A percentile compares a stretch with the other conserved stretches of the same genome.
These are phyloP conservation scores for Raphanus raphanistrum DNA, from an alignment of 345 rosid genomes.

Conservation along the genomic window DNA sequence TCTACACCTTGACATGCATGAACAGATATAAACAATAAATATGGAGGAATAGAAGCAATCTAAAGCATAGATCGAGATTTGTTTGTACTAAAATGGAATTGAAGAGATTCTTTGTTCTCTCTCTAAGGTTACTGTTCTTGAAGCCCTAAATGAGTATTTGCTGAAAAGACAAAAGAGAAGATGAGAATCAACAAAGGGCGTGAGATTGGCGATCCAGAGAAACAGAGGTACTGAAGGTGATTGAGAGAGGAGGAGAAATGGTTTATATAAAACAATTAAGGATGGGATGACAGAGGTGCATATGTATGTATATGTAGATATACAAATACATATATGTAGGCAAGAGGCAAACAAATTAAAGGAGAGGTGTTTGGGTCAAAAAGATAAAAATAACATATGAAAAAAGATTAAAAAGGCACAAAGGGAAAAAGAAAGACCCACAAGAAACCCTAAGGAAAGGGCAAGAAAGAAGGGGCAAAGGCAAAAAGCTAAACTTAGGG, in stretches of 20 bases:
- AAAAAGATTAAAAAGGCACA: constrained; percentile 27
- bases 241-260: constrained; percentile 28
- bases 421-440: constrained; percentile 41
- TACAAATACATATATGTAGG: constrained; percentile 15
- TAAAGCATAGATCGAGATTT: constrained; percentile 20
- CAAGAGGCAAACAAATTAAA: constrained; percentile 36
- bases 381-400: constrained; percentile 27
- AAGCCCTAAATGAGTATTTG: constrained; percentile 19
- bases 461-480: constrained; percentile 48
- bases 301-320: constrained; percentile 4
- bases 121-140: constrained; percentile 25
- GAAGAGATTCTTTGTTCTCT: constrained; percentile 21
- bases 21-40: constrained; percentile 13
- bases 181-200: constrained; percentile 18
- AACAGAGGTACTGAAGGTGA: constrained; percentile 24
- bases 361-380: constrained; percentile 36
- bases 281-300: constrained; percentile 30
- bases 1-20: constrained; percentile 32
- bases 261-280: constrained; percentile 41
- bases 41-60: constrained; percentile 16
- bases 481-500: constrained; percentile 42
- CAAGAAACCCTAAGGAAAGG: constrained; percentile 49
- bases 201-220: constrained; percentile 31
- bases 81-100: constrained; percentile 26
- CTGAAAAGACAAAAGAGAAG: constrained; percentile 29